Conservation (phyloP, 805 yeast species). For the Pichia deserticola region DNA sequence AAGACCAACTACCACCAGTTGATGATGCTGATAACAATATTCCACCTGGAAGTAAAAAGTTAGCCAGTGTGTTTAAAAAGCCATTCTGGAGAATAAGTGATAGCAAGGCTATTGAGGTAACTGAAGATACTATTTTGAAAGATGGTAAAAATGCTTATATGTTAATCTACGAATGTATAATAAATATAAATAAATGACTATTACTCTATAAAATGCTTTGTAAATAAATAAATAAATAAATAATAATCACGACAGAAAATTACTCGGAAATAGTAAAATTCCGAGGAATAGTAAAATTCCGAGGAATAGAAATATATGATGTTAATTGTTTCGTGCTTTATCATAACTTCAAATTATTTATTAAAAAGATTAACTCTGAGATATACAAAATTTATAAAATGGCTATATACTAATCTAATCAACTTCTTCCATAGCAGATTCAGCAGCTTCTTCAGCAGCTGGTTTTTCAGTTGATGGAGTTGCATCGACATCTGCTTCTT, state of each 20-base stretch:
- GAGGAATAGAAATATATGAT: no score
- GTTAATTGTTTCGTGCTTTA: no score
- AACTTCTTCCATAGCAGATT: slow-evolving; percentile 98
- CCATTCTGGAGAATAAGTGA: slow-evolving; percentile 90
- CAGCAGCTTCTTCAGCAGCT: slow-evolving; percentile 47
- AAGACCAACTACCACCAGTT: background rate
- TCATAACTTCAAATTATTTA: background rate
- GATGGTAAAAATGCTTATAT: slow-evolving; percentile 79
- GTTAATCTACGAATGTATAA: slow-evolving; percentile 58
- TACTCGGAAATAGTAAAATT: no score
- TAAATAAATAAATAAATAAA: no score
- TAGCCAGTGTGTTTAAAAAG: slow-evolving; percentile 45
- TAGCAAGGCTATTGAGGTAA: slow-evolving; percentile 55
- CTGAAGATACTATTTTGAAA: slow-evolving; percentile 46
- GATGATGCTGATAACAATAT: no score
- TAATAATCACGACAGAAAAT: no score
- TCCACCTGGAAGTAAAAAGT: slow-evolving; percentile 30
- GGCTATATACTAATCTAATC: slow-evolving; percentile 43
- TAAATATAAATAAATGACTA: no score
- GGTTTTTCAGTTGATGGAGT: slow-evolving; percentile 25
- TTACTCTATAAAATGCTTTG: no score
- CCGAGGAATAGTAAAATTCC: no score
- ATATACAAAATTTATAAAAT: background rate
- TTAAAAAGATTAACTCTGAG: background rate
- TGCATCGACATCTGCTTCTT: slow-evolving; percentile 28